phyloP scores from a whole-genome alignment of 176 grass and related monocot species.

The Tuctoria greenei region DNA sequence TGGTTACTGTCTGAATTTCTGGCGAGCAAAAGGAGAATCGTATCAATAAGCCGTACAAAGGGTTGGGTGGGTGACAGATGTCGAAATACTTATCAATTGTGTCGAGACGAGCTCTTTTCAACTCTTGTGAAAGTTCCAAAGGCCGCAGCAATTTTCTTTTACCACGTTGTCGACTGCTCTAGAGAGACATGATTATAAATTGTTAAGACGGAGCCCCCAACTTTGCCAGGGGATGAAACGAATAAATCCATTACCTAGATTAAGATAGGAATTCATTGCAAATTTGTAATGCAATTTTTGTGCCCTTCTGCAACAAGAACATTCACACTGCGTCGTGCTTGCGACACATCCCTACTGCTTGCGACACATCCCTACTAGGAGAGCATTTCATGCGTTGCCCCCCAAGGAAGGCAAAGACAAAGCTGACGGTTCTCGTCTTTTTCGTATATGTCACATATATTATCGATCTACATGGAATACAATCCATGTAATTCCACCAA shows the following conservation, averaged over 20 bases:
- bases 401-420: not conserved
- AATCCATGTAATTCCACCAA: too few species aligned
- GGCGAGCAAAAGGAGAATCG: too few species aligned
- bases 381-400: not conserved
- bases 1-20: too few species aligned
- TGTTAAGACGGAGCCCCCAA: too few species aligned
- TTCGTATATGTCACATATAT: too few species aligned
- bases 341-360: too few species aligned
- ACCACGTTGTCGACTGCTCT: not conserved
- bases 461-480: too few species aligned
- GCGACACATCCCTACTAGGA: not conserved
- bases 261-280: not conserved
- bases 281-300: not conserved
- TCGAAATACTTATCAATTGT: slow-evolving; percentile 28
- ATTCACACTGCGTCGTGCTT: too few species aligned
- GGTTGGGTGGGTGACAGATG: slow-evolving; percentile 46
- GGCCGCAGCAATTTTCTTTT: not conserved
- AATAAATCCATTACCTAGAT: too few species aligned
- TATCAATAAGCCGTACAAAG: too few species aligned
- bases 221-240: too few species aligned
- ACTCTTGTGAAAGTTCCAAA: slow-evolving; percentile 43
- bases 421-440: not conserved
- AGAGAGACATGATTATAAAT: slow-evolving; percentile 13
- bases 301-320: not conserved
- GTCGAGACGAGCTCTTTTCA: slow-evolving; percentile 45